Conservation (phyloP, 2,329 filamentous ascomycete species). For the Fusarium compactum region DNA sequence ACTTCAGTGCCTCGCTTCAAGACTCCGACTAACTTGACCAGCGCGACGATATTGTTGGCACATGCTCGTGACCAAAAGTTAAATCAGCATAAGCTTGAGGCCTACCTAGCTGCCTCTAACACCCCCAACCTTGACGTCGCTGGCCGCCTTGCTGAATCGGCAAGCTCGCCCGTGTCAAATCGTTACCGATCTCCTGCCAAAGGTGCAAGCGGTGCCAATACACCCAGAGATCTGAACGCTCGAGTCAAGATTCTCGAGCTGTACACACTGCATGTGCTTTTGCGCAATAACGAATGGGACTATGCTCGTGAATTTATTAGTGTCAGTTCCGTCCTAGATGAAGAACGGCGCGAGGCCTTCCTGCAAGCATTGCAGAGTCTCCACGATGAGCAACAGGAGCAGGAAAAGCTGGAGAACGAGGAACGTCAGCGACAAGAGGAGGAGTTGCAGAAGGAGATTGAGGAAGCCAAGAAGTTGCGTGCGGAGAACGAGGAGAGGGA, state of each 20-base stretch:
- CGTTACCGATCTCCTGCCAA: slow-evolving; percentile 61
- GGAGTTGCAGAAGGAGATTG: slow-evolving; percentile 65
- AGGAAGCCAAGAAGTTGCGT: slow-evolving; percentile 66
- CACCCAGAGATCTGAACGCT: slow-evolving; percentile 84
- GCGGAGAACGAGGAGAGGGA: slow-evolving; percentile 71
- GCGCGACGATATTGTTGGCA: slow-evolving; percentile 89
- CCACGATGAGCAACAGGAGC: slow-evolving; percentile 83
- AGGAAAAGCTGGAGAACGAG: slow-evolving; percentile 74
- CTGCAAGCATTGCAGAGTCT: slow-evolving; percentile 85
- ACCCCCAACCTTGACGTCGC: slow-evolving; percentile 79
- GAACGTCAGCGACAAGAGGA: slow-evolving; percentile 69
- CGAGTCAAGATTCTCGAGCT: slow-evolving; percentile 93
- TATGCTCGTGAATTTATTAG: slow-evolving; percentile 93
- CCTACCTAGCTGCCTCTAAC: slow-evolving; percentile 83
- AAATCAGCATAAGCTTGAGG: slow-evolving; percentile 90
- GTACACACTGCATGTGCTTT: slow-evolving; percentile 94
- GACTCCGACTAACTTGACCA: slow-evolving; percentile 55
- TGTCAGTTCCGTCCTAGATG: slow-evolving; percentile 87
- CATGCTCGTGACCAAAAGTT: slow-evolving; percentile 85
- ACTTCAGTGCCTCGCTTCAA: slow-evolving; percentile 13
- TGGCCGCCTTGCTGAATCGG: slow-evolving; percentile 67
- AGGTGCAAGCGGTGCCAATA: slow-evolving; percentile 76
- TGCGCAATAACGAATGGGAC: slow-evolving; percentile 94
- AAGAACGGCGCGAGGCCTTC: slow-evolving; percentile 91
- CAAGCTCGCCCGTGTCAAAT: slow-evolving; percentile 47